Base-by-base conservation (phyloP, 352 stramenopile genomes). In the Phytopythium helicoides region DNA sequence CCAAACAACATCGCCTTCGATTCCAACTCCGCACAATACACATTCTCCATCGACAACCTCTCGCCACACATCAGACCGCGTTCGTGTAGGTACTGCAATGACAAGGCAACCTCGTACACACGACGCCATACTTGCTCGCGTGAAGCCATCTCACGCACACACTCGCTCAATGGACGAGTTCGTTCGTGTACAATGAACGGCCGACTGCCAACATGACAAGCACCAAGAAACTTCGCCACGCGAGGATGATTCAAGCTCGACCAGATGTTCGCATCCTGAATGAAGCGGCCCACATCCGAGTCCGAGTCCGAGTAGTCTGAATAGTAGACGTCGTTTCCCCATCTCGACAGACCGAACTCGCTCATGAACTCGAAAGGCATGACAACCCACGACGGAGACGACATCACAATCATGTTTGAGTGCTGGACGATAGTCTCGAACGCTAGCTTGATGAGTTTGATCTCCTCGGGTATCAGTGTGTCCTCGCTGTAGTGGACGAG, bases 71-170 rank as follows among this genome's bases (percentile, higher is more conserved):
- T 33, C 7, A 48, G 41, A 19, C 41, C 41, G n/a, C 41, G 41
- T 45, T 72, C 64, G 12, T 72, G 64, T 2, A 72, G 35, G n/a
- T 62, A 72, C 22, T 60, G 64, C n/a, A 72, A 22, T 4, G 40
- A 55, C 42, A 68, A 46, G 6, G 64, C 64, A 55, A 53, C 67
- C 12, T 58, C 64, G 15, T 60, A 61, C 33, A 72, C 18, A 18
- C 47, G 55, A 19, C 64, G 39, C 55, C 59, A 68, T 11, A 48
- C 22, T 22, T 48, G 12, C 23, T 36, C 22, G 3, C 41, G 41
- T 4, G 18, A 23, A 3, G 0, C 12, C 41, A 18, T 26, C 22
- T 48, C 41, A 26, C 22, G n/a, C 0, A 16, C 12, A 6, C 33
- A 48, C 12, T 48, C 41, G 23, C 11, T 16, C 22, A 48, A 22